A percentile compares a stretch with the other conserved stretches of the same genome.
Evolutionary conservation across 2,329 filamentous ascomycete species (phyloP).

Genomic region (Dryadomyces quercus-mongolicae): DNA sequence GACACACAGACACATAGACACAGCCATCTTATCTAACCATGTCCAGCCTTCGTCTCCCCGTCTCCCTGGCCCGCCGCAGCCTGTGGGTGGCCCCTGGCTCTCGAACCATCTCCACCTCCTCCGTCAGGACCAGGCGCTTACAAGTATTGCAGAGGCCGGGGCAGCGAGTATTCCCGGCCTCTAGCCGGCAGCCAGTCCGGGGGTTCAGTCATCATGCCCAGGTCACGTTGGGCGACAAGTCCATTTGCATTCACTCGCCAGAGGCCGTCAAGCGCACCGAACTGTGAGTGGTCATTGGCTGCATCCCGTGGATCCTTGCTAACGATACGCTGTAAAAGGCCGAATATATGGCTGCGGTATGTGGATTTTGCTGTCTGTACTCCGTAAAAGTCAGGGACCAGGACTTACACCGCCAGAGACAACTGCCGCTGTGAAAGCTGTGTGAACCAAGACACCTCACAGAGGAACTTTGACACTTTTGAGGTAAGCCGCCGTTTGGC

Average conservation of each 20-base stretch:
- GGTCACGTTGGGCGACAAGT: neutral
- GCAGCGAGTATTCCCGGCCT: neutral
- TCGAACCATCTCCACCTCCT: neutral
- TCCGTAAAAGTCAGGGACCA: neutral
- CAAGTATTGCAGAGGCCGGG: neutral
- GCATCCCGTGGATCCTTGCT: neutral
- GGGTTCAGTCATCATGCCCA: conserved; percentile 5
- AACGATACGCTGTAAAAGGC: conserved; percentile 4
- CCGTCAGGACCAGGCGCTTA: no score
- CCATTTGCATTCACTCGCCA: conserved; percentile 12
- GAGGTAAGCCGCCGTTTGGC: conserved; percentile 29
- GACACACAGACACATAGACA: neutral
- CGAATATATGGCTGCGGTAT: conserved; percentile 14
- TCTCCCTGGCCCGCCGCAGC: neutral
- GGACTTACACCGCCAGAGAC: conserved; percentile 34
- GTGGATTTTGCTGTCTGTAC: neutral
- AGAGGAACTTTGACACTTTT: conserved; percentile 58
- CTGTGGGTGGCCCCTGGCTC: neutral
- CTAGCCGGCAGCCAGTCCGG: neutral
- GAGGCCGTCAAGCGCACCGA: conserved; percentile 11
- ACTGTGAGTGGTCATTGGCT: conserved; percentile 1
- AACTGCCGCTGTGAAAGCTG: conserved; percentile 60
- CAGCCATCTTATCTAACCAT: neutral
- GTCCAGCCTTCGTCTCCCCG: neutral
- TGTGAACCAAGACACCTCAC: conserved; percentile 57